Evolutionary conservation across 1,139 yeast species (phyloP).

Genomic region (Protomyces inouyei): DNA sequence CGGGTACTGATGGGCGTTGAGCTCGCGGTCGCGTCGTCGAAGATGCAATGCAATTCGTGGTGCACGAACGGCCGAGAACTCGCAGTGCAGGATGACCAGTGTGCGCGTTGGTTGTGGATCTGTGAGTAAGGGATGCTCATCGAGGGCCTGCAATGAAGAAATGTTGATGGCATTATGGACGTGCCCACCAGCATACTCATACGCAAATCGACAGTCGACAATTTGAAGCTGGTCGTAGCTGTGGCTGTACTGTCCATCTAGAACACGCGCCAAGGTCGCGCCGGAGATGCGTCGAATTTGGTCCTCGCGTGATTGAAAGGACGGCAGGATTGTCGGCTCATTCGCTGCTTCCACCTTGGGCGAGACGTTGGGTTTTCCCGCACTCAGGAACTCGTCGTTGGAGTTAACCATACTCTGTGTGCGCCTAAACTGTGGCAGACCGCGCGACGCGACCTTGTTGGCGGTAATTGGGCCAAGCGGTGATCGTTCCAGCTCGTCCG

Average conservation of each 20-base stretch:
- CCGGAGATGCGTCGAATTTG: conserved; percentile 26
- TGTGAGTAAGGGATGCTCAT: conserved; percentile 41
- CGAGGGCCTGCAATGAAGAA: conserved; percentile 64
- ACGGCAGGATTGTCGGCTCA: neutral
- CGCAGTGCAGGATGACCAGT: conserved; percentile 84
- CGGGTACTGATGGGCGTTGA: conserved; percentile 74
- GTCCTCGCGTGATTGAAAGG: conserved; percentile 28
- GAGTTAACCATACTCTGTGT: conserved; percentile 63
- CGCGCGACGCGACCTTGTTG: conserved; percentile 24
- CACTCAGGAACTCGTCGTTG: conserved; percentile 41
- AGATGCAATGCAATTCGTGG: conserved; percentile 84
- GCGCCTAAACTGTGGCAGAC: conserved; percentile 47
- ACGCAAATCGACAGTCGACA: conserved; percentile 86
- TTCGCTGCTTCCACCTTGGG: neutral
- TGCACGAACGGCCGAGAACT: conserved; percentile 85
- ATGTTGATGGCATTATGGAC: conserved; percentile 76
- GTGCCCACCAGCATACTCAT: conserved; percentile 91
- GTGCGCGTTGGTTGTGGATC: conserved; percentile 39
- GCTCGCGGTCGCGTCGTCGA: conserved; percentile 71
- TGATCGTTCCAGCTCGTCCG: conserved; percentile 27
- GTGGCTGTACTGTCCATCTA: conserved; percentile 53
- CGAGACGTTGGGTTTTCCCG: conserved; percentile 29
- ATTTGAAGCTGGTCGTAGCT: conserved; percentile 59
- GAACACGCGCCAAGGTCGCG: conserved; percentile 41
- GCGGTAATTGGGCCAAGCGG: conserved; percentile 28